Base-by-base conservation (phyloP, 2,329 filamentous ascomycete species). In the Hymenoscyphus scutula region DNA sequence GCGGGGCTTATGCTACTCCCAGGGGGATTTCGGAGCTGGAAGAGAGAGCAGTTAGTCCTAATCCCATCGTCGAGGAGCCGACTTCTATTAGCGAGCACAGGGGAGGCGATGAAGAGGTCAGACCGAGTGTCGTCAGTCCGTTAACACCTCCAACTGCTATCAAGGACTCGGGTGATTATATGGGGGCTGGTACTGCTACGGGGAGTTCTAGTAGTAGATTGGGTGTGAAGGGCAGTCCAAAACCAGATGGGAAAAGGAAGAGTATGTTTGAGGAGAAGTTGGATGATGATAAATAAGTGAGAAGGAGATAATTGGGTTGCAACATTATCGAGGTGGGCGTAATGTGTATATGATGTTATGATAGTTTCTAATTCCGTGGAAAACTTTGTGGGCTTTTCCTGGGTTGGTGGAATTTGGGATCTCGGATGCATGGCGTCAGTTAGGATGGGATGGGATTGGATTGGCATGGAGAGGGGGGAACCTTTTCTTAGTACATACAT, bases 261-360 rank as follows among this genome's bases (percentile, higher is more conserved):
- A 73, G 71, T 62, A 67, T 70, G 60, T 73, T 73, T 57, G 62
- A 60, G 30, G 71, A 73, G 56, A 66, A 64, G 23, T 61, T 72
- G 62, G 69, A 68, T 58, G 68, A 70, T 45, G 57, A 38, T 34
- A 59, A 62, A 11, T 54, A 30, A 41, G 27, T 13, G n/a, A n/a
- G n/a, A n/a, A n/a, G n/a, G n/a, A n/a, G n/a, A 56, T 7, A 29
- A 3, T 27, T 29, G 7, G 5, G 15, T 5, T 13, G 23, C 29
- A 15, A 53, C 15, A 53, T 29, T 29, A 27, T 29, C 23, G 41
- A 23, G 30, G 54, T 7, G 19, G 19, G 32, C 17, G 23, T 56
- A 38, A 56, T 56, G 32, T 37, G 32, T 38, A 56, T 56, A 56
- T 38, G 54, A 56, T 38, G 11, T 56, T 34, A 56, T 56, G 54